Conservation (phyloP, 2,329 filamentous ascomycete species). For the Fusarium multiceps region DNA sequence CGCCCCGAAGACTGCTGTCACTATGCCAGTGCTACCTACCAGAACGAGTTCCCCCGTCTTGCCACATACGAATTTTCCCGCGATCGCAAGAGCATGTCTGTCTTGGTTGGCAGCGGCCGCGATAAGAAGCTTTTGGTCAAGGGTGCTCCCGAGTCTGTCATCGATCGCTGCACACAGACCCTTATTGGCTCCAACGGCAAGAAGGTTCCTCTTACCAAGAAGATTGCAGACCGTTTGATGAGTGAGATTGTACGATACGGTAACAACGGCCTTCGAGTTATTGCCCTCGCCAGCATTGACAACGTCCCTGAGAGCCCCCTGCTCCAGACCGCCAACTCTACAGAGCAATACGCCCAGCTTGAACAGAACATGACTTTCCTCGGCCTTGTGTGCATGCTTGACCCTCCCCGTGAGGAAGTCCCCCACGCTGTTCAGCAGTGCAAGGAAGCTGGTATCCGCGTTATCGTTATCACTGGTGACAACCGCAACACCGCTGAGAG, state of each 20-base stretch:
- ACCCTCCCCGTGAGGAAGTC: conserved; percentile 94
- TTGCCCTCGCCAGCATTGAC: conserved; percentile 88
- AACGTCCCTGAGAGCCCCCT: conserved; percentile 78
- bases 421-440: conserved; percentile 87
- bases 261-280: conserved; percentile 91
- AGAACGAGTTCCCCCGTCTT: conserved; percentile 77
- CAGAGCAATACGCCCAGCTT: conserved; percentile 83
- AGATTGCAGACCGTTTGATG: conserved; percentile 75
- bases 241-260: conserved; percentile 90
- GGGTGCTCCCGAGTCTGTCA: conserved; percentile 92
- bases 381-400: conserved; percentile 94
- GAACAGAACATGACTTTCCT: conserved; percentile 96
- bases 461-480: conserved; percentile 98
- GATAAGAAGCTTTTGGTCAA: conserved; percentile 91
- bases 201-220: conserved; percentile 76
- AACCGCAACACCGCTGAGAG: conserved; percentile 98
- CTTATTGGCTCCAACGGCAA: conserved; percentile 83
- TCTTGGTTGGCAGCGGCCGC: conserved; percentile 78
- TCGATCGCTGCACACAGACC: conserved; percentile 89
- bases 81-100: conserved; percentile 99
- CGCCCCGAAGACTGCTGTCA: conserved; percentile 76
- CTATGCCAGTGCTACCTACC: conserved; percentile 86
- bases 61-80: conserved; percentile 97
- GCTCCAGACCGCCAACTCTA: conserved; percentile 79
- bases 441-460: conserved; percentile 91